Evolutionary conservation across 202 grass and related monocot species (phyloP), one percentile per base, ranked within the genome.

Genomic region (Panicum virgatum): DNA sequence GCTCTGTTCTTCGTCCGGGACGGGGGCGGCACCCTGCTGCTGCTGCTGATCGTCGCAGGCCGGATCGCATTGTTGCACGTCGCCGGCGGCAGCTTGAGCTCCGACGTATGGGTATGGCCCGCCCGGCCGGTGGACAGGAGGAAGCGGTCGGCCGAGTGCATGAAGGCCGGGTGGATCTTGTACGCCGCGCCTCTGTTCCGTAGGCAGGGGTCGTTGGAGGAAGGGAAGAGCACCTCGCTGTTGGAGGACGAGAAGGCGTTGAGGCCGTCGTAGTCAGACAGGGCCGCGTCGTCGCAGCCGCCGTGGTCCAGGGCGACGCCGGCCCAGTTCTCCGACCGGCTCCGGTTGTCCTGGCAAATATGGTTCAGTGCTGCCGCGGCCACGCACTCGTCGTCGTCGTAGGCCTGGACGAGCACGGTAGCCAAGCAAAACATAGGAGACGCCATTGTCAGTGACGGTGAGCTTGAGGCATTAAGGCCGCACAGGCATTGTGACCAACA

Each of bases 291-390:
- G 67, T 88, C 90, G 62, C 71, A 84, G 76, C 12, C 88, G 75
- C 43, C 80, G 47, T 68, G 77, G 30, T 90, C 90, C 54, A 90
- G 32, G 75, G 52, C 80, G 51, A 89, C 83, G 66, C 62, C 62
- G 54, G 86, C 57, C 95, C 95, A 98, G 72, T 79, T 98, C 40
- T 98, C 92, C 20, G 95, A 93, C 61, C 88, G 82, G 86, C 95
- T 98, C 60, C 82, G 80, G 46, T 87, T 91, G 66, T 98, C 92
- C 14, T 86, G 88, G 75, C 84, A 85, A 75, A 90, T 88, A 79
- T 87, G 88, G 79, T 50, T 87, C 22, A 60, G 11, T 54, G 82
- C 83, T 2, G 82, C 50, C 29, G 75, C 79, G 39, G 72, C 50
- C 20, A 44, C 81, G 64, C 68, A 61, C 81, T 89, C 90, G 57